A percentile compares a stretch with the other conserved stretches of the same genome.
Evolutionary conservation across 2,329 filamentous ascomycete species (phyloP).

Genomic region (Sarocladiaceae sp.): DNA sequence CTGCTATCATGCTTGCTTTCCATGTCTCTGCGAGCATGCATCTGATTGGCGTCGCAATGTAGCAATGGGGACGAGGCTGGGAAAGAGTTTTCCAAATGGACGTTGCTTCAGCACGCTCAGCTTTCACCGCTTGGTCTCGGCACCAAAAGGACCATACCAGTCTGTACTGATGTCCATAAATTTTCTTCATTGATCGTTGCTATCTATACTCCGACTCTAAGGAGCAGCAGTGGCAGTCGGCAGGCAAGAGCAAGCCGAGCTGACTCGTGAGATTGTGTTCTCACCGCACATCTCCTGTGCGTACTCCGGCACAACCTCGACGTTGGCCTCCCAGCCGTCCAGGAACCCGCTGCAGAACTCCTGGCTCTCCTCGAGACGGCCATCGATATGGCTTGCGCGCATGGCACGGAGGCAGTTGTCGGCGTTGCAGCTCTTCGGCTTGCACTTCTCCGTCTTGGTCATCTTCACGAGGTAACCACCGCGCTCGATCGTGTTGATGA

Average conservation of each 20-base stretch:
- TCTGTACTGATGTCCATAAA: not conserved
- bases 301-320: constrained; percentile 15
- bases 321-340: constrained; percentile 14
- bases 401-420: constrained; percentile 19
- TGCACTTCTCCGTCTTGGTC: constrained; percentile 17
- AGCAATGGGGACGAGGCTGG: too few relatives aligned
- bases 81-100: too few relatives aligned
- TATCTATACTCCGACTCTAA: not conserved
- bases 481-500: constrained; percentile 37
- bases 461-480: constrained; percentile 32
- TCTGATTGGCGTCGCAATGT: too few relatives aligned
- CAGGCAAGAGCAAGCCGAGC: constrained; percentile 18
- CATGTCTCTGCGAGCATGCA: too few relatives aligned
- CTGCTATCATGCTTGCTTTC: too few relatives aligned
- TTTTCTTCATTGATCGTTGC: not conserved
- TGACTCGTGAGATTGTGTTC: constrained; percentile 17
- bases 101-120: too few relatives aligned
- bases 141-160: too few relatives aligned
- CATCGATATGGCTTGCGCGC: constrained; percentile 12
- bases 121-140: too few relatives aligned
- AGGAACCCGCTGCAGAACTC: constrained; percentile 18
- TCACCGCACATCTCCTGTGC: constrained; percentile 15
- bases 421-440: constrained; percentile 16
- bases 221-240: constrained; percentile 14
- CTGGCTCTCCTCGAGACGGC: constrained; percentile 16